A percentile compares a stretch with the other conserved stretches of the same genome.
phyloP scores from a whole-genome alignment of 2,329 filamentous ascomycete species.

The Aureobasidium sp. region DNA sequence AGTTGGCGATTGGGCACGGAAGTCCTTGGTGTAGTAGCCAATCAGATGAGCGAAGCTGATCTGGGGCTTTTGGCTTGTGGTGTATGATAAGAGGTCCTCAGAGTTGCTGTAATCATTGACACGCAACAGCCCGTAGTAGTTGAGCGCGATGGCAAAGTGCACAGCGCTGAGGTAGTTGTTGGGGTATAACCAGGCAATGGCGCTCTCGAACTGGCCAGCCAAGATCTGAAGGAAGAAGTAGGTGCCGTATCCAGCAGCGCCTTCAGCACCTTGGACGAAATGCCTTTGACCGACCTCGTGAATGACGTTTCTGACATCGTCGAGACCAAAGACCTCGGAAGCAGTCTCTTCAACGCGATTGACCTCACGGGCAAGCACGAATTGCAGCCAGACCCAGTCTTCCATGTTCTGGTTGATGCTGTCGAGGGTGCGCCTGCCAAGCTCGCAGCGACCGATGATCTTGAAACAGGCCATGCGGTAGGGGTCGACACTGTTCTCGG shows the following conservation, averaged over 20 bases:
- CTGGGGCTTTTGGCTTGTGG: constrained; percentile 63
- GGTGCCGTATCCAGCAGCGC: constrained; percentile 72
- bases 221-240: constrained; percentile 91
- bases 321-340: constrained; percentile 54
- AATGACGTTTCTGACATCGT: constrained; percentile 70
- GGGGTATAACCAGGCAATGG: constrained; percentile 80
- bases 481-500: constrained; percentile 81
- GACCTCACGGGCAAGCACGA: constrained; percentile 53
- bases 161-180: constrained; percentile 91
- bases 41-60: constrained; percentile 92
- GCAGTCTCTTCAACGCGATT: constrained; percentile 53
- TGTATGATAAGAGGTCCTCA: constrained; percentile 59
- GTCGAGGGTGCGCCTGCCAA: constrained; percentile 49
- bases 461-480: constrained; percentile 98
- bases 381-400: constrained; percentile 61
- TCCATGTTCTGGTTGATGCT: constrained; percentile 52
- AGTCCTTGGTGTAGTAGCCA: constrained; percentile 92
- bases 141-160: constrained; percentile 84
- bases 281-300: constrained; percentile 83
- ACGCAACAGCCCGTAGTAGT: constrained; percentile 81
- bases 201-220: constrained; percentile 88
- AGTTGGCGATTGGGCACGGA: constrained; percentile 80
- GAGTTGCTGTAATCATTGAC: constrained; percentile 72
- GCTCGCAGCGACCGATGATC: constrained; percentile 73
- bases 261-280: constrained; percentile 76